Conservation (phyloP, 2,329 filamentous ascomycete species). For the Thielaviopsis cerberus region DNA sequence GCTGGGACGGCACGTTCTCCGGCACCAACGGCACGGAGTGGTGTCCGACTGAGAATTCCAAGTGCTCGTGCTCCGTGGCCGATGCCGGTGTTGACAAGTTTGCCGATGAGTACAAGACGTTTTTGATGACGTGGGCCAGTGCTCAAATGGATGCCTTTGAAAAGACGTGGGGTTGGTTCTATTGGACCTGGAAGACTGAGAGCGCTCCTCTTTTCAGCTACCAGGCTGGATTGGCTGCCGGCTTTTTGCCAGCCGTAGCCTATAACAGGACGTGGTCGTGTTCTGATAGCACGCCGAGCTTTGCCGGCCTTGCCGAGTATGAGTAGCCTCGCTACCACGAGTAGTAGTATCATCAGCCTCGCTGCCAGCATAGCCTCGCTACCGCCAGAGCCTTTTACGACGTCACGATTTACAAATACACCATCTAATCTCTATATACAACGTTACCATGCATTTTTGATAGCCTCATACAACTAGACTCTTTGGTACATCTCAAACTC, state of each 20-base stretch:
- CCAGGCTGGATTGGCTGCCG: slow-evolving; percentile 38
- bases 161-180: slow-evolving; percentile 60
- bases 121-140: slow-evolving; percentile 51
- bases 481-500: too few species aligned
- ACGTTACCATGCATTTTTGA: too few species aligned
- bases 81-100: slow-evolving; percentile 25
- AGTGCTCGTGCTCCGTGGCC: slow-evolving; percentile 39
- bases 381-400: too few species aligned
- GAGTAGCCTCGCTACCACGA: neutral
- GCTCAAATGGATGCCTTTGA: slow-evolving; percentile 63
- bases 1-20: slow-evolving; percentile 54
- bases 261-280: slow-evolving; percentile 35
- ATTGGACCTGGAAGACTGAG: slow-evolving; percentile 69
- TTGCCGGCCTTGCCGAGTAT: slow-evolving; percentile 17
- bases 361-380: neutral
- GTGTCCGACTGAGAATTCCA: slow-evolving; percentile 34
- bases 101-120: slow-evolving; percentile 41
- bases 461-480: too few species aligned
- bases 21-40: slow-evolving; percentile 34
- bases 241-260: slow-evolving; percentile 42
- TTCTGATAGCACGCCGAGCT: slow-evolving; percentile 16
- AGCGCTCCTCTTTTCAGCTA: slow-evolving; percentile 58
- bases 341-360: too few species aligned
- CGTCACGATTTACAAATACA: too few species aligned
- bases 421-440: too few species aligned